A percentile compares a stretch with the other conserved stretches of the same genome.
Conservation (phyloP, 768 basidiomycete genomes). For the Cystobasidium onofrii region DNA sequence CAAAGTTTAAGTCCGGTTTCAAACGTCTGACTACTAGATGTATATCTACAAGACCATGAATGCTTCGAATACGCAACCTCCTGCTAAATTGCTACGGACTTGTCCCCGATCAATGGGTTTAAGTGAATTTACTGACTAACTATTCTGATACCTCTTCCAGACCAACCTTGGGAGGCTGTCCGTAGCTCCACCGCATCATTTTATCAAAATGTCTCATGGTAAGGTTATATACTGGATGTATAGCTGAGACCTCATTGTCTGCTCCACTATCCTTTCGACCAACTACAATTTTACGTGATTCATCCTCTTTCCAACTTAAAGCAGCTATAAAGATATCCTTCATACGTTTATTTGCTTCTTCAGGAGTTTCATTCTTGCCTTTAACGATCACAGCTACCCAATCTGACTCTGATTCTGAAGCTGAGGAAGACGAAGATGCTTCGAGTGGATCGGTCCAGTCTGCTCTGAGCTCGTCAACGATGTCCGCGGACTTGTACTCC, state of each 20-base stretch:
- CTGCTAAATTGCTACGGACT: background rate
- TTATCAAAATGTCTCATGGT: background rate
- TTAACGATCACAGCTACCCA: slow-evolving; percentile 8
- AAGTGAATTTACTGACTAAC: background rate
- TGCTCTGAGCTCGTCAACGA: slow-evolving; percentile 42
- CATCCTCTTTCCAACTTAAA: slow-evolving; percentile 63
- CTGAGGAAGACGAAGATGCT: background rate
- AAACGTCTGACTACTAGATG: too few species aligned
- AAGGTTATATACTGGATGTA: background rate
- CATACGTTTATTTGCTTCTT: slow-evolving; percentile 46
- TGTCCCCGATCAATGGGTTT: too few species aligned
- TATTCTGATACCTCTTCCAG: slow-evolving; percentile 15
- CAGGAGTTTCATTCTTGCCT: slow-evolving; percentile 42
- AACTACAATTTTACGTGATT: slow-evolving; percentile 59
- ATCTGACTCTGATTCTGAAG: background rate
- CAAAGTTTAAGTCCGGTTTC: too few species aligned
- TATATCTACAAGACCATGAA: too few species aligned
- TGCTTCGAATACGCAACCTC: too few species aligned
- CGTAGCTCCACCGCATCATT: slow-evolving; percentile 29
- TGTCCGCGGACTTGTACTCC: slow-evolving; percentile 47
- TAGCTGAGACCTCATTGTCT: slow-evolving; percentile 44
- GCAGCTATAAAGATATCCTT: slow-evolving; percentile 53
- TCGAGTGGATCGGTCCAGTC: slow-evolving; percentile 37
- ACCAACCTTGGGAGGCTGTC: slow-evolving; percentile 18
- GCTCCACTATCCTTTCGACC: slow-evolving; percentile 40